A percentile compares a stretch with the other conserved stretches of the same genome.
These are phyloP conservation scores for Lactifluus subvellereus DNA, from an alignment of 768 basidiomycete genomes.

Conservation along the genomic window DNA sequence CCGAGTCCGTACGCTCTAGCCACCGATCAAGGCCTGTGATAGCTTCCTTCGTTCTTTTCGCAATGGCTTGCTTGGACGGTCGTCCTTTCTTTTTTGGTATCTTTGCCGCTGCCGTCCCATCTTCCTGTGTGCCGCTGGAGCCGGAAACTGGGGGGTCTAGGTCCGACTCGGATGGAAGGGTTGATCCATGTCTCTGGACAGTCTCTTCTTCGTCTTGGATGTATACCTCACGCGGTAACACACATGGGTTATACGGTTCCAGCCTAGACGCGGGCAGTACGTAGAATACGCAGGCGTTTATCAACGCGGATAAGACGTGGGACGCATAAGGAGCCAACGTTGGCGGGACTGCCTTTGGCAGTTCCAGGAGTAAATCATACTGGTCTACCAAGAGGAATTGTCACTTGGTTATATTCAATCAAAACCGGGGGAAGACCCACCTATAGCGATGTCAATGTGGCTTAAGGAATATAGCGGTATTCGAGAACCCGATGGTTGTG, in stretches of 20 bases:
- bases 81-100: slow-evolving; percentile 24
- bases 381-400: slow-evolving; percentile 42
- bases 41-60: slow-evolving; percentile 25
- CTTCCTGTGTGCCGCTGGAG: neutral
- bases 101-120: neutral
- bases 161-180: neutral
- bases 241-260: slow-evolving; percentile 52
- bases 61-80: slow-evolving; percentile 22
- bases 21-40: slow-evolving; percentile 57
- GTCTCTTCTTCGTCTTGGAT: slow-evolving; percentile 33
- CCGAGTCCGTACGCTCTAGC: slow-evolving; percentile 36
- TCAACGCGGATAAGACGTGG: slow-evolving; percentile 45
- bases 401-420: slow-evolving; percentile 36
- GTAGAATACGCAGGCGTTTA: slow-evolving; percentile 48
- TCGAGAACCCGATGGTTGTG: slow-evolving; percentile 54
- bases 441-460: slow-evolving; percentile 54
- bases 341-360: slow-evolving; percentile 44
- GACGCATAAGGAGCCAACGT: slow-evolving; percentile 46
- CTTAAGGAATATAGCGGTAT: slow-evolving; percentile 45
- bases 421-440: neutral
- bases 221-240: slow-evolving; percentile 64
- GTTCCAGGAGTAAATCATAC: slow-evolving; percentile 41
- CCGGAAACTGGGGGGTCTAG: neutral
- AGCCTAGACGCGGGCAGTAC: slow-evolving; percentile 51
- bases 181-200: neutral